These are phyloP conservation scores for Cudoniella acicularis DNA, from an alignment of 495 filamentous ascomycete genomes.

Conservation along the genomic window DNA sequence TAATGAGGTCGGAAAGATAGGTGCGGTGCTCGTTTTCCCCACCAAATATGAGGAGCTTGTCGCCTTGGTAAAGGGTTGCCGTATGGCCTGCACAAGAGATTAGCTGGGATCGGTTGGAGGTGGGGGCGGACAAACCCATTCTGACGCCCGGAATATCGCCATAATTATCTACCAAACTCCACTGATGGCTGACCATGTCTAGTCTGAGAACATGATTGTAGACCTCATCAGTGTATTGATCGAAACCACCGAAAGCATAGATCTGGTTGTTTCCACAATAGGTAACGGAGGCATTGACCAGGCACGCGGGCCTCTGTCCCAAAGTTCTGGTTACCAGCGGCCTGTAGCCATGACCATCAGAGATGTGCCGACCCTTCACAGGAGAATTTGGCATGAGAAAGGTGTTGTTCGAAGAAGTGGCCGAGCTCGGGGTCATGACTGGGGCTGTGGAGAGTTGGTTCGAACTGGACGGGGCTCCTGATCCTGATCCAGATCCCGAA, in stretches of 20 bases:
- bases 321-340: constrained; percentile 76
- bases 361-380: constrained; percentile 47
- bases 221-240: constrained; percentile 98
- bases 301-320: constrained; percentile 86
- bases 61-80: constrained; percentile 87
- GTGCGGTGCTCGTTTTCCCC: constrained; percentile 97
- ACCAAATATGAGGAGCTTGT: constrained; percentile 92
- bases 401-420: constrained; percentile 64
- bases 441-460: constrained; percentile 5
- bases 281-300: constrained; percentile 96
- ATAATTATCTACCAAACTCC: constrained; percentile 96
- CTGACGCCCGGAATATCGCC: constrained; percentile 96
- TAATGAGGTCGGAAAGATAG: constrained; percentile 91
- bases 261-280: constrained; percentile 95
- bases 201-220: constrained; percentile 95
- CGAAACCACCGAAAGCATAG: constrained; percentile 98
- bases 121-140: constrained; percentile 68
- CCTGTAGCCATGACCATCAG: constrained; percentile 72
- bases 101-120: background rate
- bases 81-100: constrained; percentile 67
- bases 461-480: constrained; percentile 2
- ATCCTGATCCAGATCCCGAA: constrained; percentile 6
- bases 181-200: constrained; percentile 80
- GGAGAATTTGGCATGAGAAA: constrained; percentile 84
- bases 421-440: constrained; percentile 38